Conservation (phyloP, 2,329 filamentous ascomycete genomes). For the Paraconiothyrium brasiliense region DNA sequence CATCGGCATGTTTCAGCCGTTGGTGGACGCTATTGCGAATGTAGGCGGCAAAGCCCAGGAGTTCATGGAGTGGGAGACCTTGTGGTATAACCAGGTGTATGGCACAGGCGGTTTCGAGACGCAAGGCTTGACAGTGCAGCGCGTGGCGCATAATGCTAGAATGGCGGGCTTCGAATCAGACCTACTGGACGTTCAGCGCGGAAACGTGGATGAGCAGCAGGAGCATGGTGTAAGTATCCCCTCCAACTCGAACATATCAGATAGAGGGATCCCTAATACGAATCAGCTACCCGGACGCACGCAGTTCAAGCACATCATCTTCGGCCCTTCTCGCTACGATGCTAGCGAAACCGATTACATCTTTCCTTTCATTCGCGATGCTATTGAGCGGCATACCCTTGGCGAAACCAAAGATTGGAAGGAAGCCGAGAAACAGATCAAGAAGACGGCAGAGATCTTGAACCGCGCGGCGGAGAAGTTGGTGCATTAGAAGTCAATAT, state of each 20-base stretch:
- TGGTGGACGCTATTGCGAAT: conserved; percentile 70
- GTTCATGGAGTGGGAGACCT: conserved; percentile 79
- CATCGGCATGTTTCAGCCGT: conserved; percentile 64
- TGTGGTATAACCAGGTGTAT: conserved; percentile 79
- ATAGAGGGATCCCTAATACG: conserved; percentile 17
- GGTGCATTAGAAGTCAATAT: conserved; percentile 3
- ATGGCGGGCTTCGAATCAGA: conserved; percentile 85
- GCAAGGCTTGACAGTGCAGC: conserved; percentile 69
- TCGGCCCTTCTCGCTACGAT: conserved; percentile 78
- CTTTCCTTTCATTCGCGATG: conserved; percentile 88
- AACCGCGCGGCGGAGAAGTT: conserved; percentile 66
- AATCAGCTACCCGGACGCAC: conserved; percentile 76
- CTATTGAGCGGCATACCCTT: conserved; percentile 67
- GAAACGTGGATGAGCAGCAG: conserved; percentile 49
- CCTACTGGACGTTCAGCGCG: conserved; percentile 77
- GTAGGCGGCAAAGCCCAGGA: conserved; percentile 68
- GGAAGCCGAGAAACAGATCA: conserved; percentile 71
- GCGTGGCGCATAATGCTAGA: conserved; percentile 80
- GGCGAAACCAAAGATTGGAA: conserved; percentile 65
- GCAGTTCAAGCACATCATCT: conserved; percentile 94
- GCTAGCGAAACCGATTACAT: conserved; percentile 53
- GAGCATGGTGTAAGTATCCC: conserved; percentile 69
- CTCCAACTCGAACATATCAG: neutral
- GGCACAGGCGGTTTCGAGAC: conserved; percentile 80
- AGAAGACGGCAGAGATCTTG: conserved; percentile 76